Percentiles rank a stretch among this genome's conserved stretches.
These are phyloP conservation scores for Auxenochlorella pyrenoidosa DNA, from an alignment of 139 green algal species.

Conservation along the genomic window DNA sequence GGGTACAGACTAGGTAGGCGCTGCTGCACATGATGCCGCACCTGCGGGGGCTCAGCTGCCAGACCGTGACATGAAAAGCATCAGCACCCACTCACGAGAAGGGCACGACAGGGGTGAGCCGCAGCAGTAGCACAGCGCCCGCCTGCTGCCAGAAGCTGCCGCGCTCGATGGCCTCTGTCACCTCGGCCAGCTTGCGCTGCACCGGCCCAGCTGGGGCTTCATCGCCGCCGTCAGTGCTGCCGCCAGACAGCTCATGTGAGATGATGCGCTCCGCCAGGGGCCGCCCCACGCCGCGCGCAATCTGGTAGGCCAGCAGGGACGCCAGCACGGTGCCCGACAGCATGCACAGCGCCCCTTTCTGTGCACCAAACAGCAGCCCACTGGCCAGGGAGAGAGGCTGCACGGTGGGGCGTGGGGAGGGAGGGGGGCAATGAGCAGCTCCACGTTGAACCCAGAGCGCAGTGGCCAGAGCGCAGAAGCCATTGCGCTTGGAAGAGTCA, in stretches of 20 bases:
- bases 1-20: neutral
- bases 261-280: conserved; percentile 36
- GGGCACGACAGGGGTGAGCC: conserved; percentile 84
- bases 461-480: no score
- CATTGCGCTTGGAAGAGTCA: no score
- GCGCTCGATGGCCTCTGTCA: conserved; percentile 65
- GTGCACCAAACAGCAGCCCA: conserved; percentile 83
- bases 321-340: conserved; percentile 39
- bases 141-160: conserved; percentile 78
- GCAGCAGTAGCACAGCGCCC: conserved; percentile 74
- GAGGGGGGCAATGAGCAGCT: neutral
- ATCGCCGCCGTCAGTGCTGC: neutral
- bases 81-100: conserved; percentile 64
- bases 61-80: no score
- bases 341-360: conserved; percentile 58
- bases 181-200: conserved; percentile 54
- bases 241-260: neutral
- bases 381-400: conserved; percentile 80
- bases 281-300: conserved; percentile 39
- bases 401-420: neutral
- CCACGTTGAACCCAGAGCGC: no score
- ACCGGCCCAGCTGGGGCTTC: neutral
- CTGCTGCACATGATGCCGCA: no score
- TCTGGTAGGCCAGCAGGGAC: conserved; percentile 31
- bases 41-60: no score